Evolutionary conservation across 768 basidiomycete genomes (phyloP).

Genomic region (Russula compacta): DNA sequence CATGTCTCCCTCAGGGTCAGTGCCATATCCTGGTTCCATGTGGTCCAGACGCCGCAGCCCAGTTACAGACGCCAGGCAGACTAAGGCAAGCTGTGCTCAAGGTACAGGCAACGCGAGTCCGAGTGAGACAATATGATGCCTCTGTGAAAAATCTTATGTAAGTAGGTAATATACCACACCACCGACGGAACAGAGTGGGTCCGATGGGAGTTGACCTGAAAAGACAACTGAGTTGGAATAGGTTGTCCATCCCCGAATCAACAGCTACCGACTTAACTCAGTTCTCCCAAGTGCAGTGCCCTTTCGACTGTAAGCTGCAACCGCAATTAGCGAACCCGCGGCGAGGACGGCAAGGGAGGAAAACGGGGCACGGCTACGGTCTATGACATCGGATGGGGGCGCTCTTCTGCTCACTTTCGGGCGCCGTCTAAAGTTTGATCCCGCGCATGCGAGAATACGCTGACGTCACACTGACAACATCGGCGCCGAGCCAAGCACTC

Average conservation of each 20-base stretch:
- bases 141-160: constrained; percentile 10
- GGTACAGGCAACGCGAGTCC: constrained; percentile 1
- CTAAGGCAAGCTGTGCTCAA: constrained; percentile 9
- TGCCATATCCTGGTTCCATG: constrained; percentile 12
- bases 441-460: constrained; percentile 4
- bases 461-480: constrained; percentile 4
- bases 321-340: neutral
- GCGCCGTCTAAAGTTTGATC: constrained; percentile 16
- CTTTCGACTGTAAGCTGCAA: neutral
- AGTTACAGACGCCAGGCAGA: constrained; percentile 7
- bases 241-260: neutral
- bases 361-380: neutral
- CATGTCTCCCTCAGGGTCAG: constrained; percentile 9
- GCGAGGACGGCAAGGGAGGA: neutral
- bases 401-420: neutral
- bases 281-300: neutral
- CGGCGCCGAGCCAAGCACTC: neutral
- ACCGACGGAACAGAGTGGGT: constrained; percentile 13
- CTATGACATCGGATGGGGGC: neutral
- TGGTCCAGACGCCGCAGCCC: constrained; percentile 3
- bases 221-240: neutral
- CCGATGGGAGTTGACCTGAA: neutral
- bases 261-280: neutral
- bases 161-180: neutral
- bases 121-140: neutral